phyloP scores from a whole-genome alignment of 257 asterid genomes.

The Hygrophila difformis region DNA sequence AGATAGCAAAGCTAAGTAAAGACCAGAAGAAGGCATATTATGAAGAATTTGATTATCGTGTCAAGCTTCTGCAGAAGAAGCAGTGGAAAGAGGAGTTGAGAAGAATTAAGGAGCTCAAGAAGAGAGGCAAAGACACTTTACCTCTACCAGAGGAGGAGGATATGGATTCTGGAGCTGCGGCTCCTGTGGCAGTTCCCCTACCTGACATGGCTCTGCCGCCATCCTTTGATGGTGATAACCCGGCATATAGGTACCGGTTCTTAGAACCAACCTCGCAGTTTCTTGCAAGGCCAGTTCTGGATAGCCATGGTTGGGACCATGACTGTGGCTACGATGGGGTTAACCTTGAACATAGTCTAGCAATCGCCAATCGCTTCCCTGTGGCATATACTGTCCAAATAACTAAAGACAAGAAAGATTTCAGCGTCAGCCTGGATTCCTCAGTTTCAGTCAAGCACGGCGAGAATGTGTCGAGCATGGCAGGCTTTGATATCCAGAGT shows the following conservation, averaged over 20 bases:
- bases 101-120: conserved; percentile 66
- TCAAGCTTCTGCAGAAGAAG: conserved; percentile 90
- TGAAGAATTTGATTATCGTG: conserved; percentile 90
- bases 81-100: conserved; percentile 82
- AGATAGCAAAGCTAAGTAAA: conserved; percentile 55
- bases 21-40: conserved; percentile 85
- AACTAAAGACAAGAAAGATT: conserved; percentile 90
- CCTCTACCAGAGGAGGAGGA: conserved; percentile 79
- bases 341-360: conserved; percentile 73
- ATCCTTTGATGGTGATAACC: conserved; percentile 70
- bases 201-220: conserved; percentile 97
- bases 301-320: conserved; percentile 96
- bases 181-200: conserved; percentile 90
- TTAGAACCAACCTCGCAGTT: conserved; percentile 95
- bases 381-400: conserved; percentile 63
- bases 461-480: conserved; percentile 67
- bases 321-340: conserved; percentile 98
- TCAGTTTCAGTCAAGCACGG: conserved; percentile 64
- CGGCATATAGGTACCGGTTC: conserved; percentile 79
- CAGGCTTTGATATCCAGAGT: conserved; percentile 81
- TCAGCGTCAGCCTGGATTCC: conserved; percentile 74
- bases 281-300: conserved; percentile 92
- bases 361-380: conserved; percentile 57
- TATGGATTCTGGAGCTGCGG: conserved; percentile 66
- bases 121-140: conserved; percentile 41